Evolutionary conservation across 768 basidiomycete genomes (phyloP).

Genomic region (Trametes elegans): DNA sequence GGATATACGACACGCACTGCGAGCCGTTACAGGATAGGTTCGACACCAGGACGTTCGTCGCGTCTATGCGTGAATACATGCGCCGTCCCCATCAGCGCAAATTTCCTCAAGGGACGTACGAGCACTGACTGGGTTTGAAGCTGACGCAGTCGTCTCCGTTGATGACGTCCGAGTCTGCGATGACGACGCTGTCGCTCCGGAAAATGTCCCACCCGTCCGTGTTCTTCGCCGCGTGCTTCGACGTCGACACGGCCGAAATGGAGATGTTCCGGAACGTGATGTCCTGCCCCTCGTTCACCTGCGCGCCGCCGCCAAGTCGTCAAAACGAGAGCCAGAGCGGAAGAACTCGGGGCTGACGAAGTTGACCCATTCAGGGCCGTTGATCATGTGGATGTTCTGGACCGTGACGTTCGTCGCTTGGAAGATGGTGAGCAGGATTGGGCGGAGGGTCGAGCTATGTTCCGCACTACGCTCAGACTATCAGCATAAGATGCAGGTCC

Average conservation of each 20-base stretch:
- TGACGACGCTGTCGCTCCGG: conserved; percentile 48
- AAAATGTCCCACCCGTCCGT: conserved; percentile 69
- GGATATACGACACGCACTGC: conserved; percentile 36
- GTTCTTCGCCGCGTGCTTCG: conserved; percentile 42
- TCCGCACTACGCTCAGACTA: conserved; percentile 34
- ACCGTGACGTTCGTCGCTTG: conserved; percentile 48
- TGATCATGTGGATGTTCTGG: conserved; percentile 46
- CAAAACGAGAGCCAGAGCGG: too few relatives aligned
- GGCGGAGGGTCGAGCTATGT: conserved; percentile 48
- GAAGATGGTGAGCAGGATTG: conserved; percentile 54
- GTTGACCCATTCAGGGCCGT: conserved; percentile 54
- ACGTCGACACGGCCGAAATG: conserved; percentile 46
- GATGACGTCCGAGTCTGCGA: conserved; percentile 48
- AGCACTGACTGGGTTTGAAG: conserved; percentile 48
- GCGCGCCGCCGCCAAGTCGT: too few relatives aligned
- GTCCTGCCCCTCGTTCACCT: conserved; percentile 40
- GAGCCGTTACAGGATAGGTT: conserved; percentile 61
- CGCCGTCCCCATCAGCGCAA: conserved; percentile 1
- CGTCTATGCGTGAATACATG: conserved; percentile 22
- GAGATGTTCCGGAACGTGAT: conserved; percentile 47
- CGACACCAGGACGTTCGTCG: conserved; percentile 56
- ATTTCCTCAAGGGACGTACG: neutral
- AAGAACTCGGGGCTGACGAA: conserved; percentile 31
- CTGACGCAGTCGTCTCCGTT: conserved; percentile 62
- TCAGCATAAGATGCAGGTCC: neutral